A percentile compares a stretch with the other conserved stretches of the same genome.
Evolutionary conservation across 352 stramenopile genomes (phyloP).

Genomic region (Globisporangium echinulatum): DNA sequence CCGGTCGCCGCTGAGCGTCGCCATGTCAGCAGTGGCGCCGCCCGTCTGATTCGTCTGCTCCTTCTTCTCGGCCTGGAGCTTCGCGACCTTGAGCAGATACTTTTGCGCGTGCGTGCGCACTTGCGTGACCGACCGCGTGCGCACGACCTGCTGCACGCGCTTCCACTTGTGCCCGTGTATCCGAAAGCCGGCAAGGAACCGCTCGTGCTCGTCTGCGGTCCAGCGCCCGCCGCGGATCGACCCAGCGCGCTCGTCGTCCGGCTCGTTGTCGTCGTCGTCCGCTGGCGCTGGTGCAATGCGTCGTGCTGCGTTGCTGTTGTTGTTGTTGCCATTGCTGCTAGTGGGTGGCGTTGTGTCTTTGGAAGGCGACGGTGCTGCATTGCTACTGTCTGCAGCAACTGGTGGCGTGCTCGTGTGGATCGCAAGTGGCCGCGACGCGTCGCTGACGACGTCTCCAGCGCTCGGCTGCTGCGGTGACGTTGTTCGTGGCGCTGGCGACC

Average conservation of each 20-base stretch:
- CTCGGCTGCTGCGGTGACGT: background rate
- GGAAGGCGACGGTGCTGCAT: background rate
- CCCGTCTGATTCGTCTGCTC: conserved; percentile 16
- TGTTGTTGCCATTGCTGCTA: conserved; percentile 6
- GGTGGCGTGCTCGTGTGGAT: conserved; percentile 12
- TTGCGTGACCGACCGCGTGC: conserved; percentile 83
- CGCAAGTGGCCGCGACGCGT: background rate
- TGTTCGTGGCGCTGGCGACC: background rate
- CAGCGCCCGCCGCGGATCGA: conserved; percentile 78
- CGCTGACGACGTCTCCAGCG: background rate
- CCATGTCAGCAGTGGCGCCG: background rate
- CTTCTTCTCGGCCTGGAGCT: conserved; percentile 82
- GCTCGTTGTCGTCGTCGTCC: conserved; percentile 60
- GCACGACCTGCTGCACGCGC: conserved; percentile 83
- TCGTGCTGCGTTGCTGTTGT: conserved; percentile 7
- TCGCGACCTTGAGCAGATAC: conserved; percentile 87
- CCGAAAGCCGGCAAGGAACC: conserved; percentile 80
- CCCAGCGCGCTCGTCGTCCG: conserved; percentile 34
- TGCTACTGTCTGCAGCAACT: background rate
- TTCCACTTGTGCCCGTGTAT: conserved; percentile 90
- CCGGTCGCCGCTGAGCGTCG: conserved; percentile 7
- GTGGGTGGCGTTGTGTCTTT: conserved; percentile 12
- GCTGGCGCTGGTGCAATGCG: conserved; percentile 51
- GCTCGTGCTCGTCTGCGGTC: conserved; percentile 83
- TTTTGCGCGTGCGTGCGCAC: conserved; percentile 87